These are phyloP conservation scores for Entophlyctis helioformis DNA, from an alignment of 192 early-diverging fungal species.

Conservation along the genomic window DNA sequence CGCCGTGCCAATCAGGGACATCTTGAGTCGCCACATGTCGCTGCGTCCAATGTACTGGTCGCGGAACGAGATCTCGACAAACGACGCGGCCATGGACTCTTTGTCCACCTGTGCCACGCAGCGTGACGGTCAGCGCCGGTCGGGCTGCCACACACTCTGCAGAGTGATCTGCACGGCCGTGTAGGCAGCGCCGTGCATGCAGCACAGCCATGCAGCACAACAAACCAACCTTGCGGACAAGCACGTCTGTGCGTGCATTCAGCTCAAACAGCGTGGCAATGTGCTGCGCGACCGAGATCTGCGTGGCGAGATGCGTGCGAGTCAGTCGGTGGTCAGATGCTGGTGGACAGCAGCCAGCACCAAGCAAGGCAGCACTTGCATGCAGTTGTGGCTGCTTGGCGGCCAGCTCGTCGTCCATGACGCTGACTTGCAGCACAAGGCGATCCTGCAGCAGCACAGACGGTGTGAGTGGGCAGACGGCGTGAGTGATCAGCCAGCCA, in stretches of 20 bases:
- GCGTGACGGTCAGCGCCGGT: too few species aligned
- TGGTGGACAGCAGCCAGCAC: background rate
- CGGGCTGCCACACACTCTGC: too few species aligned
- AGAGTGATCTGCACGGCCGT: too few species aligned
- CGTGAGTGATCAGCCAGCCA: too few species aligned
- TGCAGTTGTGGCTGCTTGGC: conserved; percentile 45
- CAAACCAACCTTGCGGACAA: conserved; percentile 43
- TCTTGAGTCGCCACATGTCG: conserved; percentile 89
- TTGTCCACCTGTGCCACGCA: conserved; percentile 62
- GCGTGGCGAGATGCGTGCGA: background rate
- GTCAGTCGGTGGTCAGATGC: background rate
- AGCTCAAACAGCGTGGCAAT: conserved; percentile 56
- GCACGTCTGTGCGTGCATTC: conserved; percentile 43
- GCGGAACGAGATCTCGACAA: conserved; percentile 75
- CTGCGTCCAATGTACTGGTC: conserved; percentile 84
- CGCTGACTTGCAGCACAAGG: conserved; percentile 39
- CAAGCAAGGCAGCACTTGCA: conserved; percentile 13
- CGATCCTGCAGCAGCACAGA: too few species aligned
- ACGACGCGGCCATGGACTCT: conserved; percentile 53
- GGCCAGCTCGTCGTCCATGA: conserved; percentile 32
- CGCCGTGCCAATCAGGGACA: conserved; percentile 49
- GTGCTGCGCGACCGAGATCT: conserved; percentile 59
- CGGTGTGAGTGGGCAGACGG: too few species aligned
- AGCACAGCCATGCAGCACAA: too few species aligned
- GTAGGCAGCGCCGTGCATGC: too few species aligned